Conservation (phyloP, 1,284 basidiomycete genomes). For the Malassezia obtusa region DNA sequence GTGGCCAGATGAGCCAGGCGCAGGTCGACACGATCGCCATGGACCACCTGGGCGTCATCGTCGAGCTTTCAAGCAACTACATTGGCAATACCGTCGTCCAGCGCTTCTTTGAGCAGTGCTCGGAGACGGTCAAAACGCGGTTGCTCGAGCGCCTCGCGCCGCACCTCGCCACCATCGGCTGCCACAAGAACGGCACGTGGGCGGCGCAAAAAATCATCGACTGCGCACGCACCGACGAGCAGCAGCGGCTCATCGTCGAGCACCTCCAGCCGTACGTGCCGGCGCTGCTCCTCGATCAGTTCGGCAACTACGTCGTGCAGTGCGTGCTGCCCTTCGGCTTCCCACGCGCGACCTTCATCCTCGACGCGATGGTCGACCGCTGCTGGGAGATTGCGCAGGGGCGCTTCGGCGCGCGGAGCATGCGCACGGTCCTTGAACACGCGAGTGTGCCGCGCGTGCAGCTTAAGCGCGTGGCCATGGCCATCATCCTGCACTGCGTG, state of each 20-base stretch:
- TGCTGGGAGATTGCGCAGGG: constrained; percentile 97
- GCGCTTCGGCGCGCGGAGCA: constrained; percentile 90
- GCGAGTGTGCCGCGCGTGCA: constrained; percentile 56
- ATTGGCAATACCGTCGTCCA: constrained; percentile 97
- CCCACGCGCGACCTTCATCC: constrained; percentile 85
- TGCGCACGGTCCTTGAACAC: constrained; percentile 91
- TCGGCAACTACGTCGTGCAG: constrained; percentile 96
- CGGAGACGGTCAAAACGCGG: constrained; percentile 63
- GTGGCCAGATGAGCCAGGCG: constrained; percentile 67
- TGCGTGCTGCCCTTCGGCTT: constrained; percentile 83
- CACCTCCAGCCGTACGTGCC: constrained; percentile 84
- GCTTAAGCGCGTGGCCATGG: constrained; percentile 78
- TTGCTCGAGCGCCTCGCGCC: constrained; percentile 91
- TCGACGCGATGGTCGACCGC: constrained; percentile 93
- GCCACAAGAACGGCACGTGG: constrained; percentile 99
- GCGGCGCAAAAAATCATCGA: constrained; percentile 94
- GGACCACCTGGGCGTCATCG: constrained; percentile 68
- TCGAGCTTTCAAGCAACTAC: constrained; percentile 95
- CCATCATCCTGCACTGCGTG: constrained; percentile 91
- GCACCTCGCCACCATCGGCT: constrained; percentile 90
- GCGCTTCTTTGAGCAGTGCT: constrained; percentile 87
- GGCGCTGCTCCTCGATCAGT: constrained; percentile 84
- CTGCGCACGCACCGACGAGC: constrained; percentile 69
- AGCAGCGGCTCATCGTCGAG: constrained; percentile 70
- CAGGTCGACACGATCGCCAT: constrained; percentile 81